phyloP scores from a whole-genome alignment of 768 basidiomycete species.

The Mycena epipterygia region DNA sequence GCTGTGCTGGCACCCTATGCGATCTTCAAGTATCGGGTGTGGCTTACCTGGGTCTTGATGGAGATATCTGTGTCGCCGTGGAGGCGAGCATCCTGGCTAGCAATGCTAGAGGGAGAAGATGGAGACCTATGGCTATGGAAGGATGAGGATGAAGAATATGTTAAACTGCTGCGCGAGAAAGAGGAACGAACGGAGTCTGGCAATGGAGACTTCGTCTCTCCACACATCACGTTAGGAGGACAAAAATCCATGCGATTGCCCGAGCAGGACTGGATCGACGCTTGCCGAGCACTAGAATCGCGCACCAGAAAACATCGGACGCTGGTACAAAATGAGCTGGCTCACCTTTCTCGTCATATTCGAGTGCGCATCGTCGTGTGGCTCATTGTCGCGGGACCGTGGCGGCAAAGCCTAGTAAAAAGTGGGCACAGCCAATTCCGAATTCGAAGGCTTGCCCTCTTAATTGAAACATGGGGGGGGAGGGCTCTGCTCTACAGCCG shows the following conservation, averaged over 20 bases:
- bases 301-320: neutral
- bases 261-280: neutral
- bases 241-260: no score
- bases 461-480: neutral
- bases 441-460: neutral
- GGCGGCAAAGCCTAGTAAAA: neutral
- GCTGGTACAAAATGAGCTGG: neutral
- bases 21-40: slow-evolving; percentile 12
- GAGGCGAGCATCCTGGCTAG: neutral
- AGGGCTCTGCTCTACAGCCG: neutral
- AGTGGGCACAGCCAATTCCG: no score
- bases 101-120: neutral
- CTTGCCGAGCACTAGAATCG: neutral
- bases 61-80: no score
- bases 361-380: slow-evolving; percentile 15
- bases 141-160: slow-evolving; percentile 14
- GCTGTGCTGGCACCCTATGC: no score
- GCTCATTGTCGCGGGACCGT: neutral
- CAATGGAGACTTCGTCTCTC: neutral
- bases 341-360: neutral
- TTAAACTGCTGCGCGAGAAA: no score
- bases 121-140: slow-evolving; percentile 21
- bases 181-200: no score
- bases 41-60: slow-evolving; percentile 2
- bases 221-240: no score